phyloP scores from a whole-genome alignment of 805 yeast genomes.

The Saccharomyces mikatae region DNA sequence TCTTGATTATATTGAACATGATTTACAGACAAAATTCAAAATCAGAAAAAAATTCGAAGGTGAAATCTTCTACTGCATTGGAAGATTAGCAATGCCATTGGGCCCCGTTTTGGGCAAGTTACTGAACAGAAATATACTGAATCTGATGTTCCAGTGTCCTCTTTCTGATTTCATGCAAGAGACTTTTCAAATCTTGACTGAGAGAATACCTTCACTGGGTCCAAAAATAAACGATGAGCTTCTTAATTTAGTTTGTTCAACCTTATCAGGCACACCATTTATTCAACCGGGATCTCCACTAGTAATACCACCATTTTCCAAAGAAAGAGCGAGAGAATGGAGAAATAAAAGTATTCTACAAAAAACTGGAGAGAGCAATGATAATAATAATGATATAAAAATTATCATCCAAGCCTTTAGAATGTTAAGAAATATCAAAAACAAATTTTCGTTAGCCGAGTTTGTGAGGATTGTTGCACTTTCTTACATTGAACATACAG shows the following conservation, averaged over 20 bases:
- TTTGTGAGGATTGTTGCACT: conserved; percentile 76
- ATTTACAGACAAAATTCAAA: conserved; percentile 42
- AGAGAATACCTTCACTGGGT: conserved; percentile 67
- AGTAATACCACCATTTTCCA: conserved; percentile 47
- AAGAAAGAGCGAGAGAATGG: conserved; percentile 60
- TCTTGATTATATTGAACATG: conserved; percentile 69
- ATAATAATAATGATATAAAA: conserved; percentile 38
- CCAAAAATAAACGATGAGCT: conserved; percentile 60
- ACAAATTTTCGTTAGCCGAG: conserved; percentile 69
- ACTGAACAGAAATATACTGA: conserved; percentile 67
- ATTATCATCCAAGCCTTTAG: conserved; percentile 70
- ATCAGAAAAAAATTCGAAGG: conserved; percentile 66
- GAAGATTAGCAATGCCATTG: conserved; percentile 72
- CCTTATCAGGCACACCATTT: conserved; percentile 69
- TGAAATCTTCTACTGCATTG: conserved; percentile 78
- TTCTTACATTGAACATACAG: conserved; percentile 68
- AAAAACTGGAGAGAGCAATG: conserved; percentile 43
- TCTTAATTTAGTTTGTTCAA: conserved; percentile 59
- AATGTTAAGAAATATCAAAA: conserved; percentile 63
- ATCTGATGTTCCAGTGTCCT: conserved; percentile 70
- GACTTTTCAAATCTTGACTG: conserved; percentile 58
- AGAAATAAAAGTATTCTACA: conserved; percentile 62
- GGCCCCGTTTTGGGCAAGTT: conserved; percentile 85
- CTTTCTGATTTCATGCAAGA: conserved; percentile 67
- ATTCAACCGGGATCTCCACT: conserved; percentile 82